These are phyloP conservation scores for Hypsizygus ulmarius DNA, from an alignment of 1,284 basidiomycete genomes.

Conservation along the genomic window DNA sequence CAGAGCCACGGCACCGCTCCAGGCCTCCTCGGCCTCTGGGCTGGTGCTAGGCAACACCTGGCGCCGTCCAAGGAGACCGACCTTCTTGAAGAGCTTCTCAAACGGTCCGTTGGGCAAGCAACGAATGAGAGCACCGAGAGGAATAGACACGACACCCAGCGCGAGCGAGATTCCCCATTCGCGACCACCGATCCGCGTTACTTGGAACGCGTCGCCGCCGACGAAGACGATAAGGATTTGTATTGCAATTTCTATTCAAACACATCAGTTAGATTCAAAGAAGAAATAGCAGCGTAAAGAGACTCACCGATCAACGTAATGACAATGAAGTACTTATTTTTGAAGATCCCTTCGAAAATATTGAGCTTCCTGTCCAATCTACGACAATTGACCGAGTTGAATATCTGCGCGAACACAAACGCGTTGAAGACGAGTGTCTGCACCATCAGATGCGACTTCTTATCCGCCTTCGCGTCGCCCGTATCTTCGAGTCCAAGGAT, in stretches of 20 bases:
- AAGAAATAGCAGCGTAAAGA: not conserved
- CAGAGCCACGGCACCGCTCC: conserved; percentile 70
- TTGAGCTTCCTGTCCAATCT: conserved; percentile 86
- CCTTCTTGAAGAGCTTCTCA: conserved; percentile 66
- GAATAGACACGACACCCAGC: conserved; percentile 84
- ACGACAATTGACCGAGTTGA: conserved; percentile 92
- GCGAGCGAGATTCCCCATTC: conserved; percentile 95
- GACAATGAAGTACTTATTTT: conserved; percentile 85
- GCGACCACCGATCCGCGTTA: conserved; percentile 72
- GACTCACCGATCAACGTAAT: conserved; percentile 79
- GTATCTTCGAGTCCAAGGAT: conserved; percentile 66
- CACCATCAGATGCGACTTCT: conserved; percentile 53
- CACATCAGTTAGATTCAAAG: conserved; percentile 3
- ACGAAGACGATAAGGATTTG: conserved; percentile 92
- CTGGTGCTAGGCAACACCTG: conserved; percentile 64
- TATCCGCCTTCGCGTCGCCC: conserved; percentile 28
- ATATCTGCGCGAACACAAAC: conserved; percentile 96
- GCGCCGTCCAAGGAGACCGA: conserved; percentile 68
- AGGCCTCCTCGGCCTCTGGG: conserved; percentile 57
- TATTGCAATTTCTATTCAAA: conserved; percentile 70
- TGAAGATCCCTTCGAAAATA: conserved; percentile 81
- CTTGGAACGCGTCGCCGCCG: conserved; percentile 90
- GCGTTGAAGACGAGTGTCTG: conserved; percentile 94
- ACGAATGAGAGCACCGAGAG: conserved; percentile 83
- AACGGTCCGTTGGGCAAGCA: conserved; percentile 81